phyloP scores from a whole-genome alignment of 208 protist genomes.

The Leishmania gerbilli region DNA sequence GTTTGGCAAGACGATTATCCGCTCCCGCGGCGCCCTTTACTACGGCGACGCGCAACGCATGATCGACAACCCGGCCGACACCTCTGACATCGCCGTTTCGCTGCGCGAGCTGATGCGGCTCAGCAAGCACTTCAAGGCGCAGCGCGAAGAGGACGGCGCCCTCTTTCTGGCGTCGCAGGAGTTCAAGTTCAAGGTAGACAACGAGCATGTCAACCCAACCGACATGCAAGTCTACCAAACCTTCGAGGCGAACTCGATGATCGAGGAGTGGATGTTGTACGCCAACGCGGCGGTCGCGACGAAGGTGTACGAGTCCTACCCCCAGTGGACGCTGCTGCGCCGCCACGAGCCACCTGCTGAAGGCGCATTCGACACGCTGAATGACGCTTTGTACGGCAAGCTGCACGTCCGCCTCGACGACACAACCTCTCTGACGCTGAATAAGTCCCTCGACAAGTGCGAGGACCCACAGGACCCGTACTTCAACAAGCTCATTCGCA shows the following conservation, averaged over 20 bases:
- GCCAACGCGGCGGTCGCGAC: conserved; percentile 93
- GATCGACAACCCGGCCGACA: conserved; percentile 84
- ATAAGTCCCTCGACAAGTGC: conserved; percentile 82
- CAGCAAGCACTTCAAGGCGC: conserved; percentile 82
- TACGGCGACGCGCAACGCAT: conserved; percentile 96
- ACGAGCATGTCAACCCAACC: conserved; percentile 85
- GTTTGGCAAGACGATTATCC: conserved; percentile 95
- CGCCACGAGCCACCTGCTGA: conserved; percentile 89
- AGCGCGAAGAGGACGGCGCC: conserved; percentile 81
- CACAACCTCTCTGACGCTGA: conserved; percentile 81
- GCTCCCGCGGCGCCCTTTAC: conserved; percentile 89
- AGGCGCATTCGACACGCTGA: conserved; percentile 84
- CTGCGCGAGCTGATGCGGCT: conserved; percentile 82
- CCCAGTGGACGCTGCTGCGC: conserved; percentile 86
- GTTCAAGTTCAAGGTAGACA: conserved; percentile 93
- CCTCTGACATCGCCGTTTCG: conserved; percentile 65
- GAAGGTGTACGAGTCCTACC: conserved; percentile 79
- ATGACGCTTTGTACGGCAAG: conserved; percentile 72
- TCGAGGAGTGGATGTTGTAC: conserved; percentile 98
- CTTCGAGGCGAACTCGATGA: conserved; percentile 94
- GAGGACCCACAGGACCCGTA: conserved; percentile 78
- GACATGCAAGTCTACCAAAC: conserved; percentile 92
- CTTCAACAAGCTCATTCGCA: conserved; percentile 93
- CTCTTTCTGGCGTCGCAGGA: conserved; percentile 90
- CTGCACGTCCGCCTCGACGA: conserved; percentile 76